Evolutionary conservation across 1,139 yeast genomes (phyloP), one percentile per base, ranked within the genome.

Genomic region (Dujonia santamariae): DNA sequence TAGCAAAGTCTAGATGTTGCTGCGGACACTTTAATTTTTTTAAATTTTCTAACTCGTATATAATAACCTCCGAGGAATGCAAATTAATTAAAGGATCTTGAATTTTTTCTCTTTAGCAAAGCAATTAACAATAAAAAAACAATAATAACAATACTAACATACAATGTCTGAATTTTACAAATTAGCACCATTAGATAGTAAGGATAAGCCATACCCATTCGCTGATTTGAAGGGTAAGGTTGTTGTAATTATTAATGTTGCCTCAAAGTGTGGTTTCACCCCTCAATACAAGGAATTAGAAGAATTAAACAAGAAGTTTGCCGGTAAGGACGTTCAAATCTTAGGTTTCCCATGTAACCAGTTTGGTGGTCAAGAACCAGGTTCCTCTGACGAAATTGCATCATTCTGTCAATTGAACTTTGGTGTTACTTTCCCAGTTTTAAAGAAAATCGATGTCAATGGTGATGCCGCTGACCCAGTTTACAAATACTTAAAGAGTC

Each of bases 331-430:
- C 19, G 72, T 92, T 26, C 85, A 73, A 37, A 76, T 92, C 44
- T 53, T 92, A 36, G 98, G 96, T 3, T 92, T 92, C 79, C 98
- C 98, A 47, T 70, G 75, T 47, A 68, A 68, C 51, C 97, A 92
- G 61, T 92, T 92, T 51, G 63, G 65, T 17, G 47, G 54, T 29
- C 75, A 69, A 50, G 75, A 69, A 50, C 75, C 75, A 19, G 74
- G 74, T 5, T 35, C 43, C 19, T 49, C 59, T 26, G 72, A 63
- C 19, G 71, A 67, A 38, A 68, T 68, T 40, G 63, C 61, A 23
- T 46, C 50, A 24, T 67, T 67, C 53, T 68, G 74, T 47, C 42
- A 50, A 18, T 47, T 63, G 45, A 68, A 68, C 54, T 62, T 55
- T 38, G 65, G 65, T 26, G 97, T 90, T 31, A 68, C 85, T 19